Evolutionary conservation across 192 early-diverging fungal genomes (phyloP), one percentile per base, ranked within the genome.

Genomic region (Backusella liffmaniae): DNA sequence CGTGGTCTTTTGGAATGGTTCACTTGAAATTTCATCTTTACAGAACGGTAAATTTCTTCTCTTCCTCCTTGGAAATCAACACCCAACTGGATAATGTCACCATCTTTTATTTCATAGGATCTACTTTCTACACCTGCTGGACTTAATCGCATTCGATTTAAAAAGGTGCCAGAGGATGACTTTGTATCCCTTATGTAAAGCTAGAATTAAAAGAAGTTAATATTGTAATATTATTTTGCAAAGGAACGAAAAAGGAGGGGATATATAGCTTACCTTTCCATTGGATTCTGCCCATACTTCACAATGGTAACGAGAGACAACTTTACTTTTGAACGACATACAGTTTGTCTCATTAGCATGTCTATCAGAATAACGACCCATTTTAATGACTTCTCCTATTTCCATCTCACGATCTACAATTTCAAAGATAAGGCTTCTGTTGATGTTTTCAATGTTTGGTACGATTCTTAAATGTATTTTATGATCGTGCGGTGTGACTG

Each of bases 251-350:
- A 35, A 35, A 35, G 26, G 26, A 23, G 13, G 32, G 23, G 26
- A 21, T n/a, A 34, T 39, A 3, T 39, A 39, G 37, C 7, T 13
- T 76, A 76, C 75, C 75, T 76, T 76, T 44, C 68, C 75, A 56
- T 91, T 91, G 75, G 85, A 84, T 70, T 94, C 92, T 8, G 89
- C 87, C 91, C 94, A 98, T 67, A 99, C 92, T 82, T 98, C 97
- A 5, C 96, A 96, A 72, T 99, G 97, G 68, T 89, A 93, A 62
- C 97, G 88, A 65, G 90, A 92, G 6, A 98, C 97, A 42, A 99
- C 97, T 80, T 99, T 99, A 83, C 89, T 91, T 83, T 93, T 92
- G 86, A 95, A 95, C 26, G 91, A 91, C 53, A 95, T 90, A 18
- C 90, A 86, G 79, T 91, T 94, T 73, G 80, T 59, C 15, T 62